Evolutionary conservation across 2,329 filamentous ascomycete genomes (phyloP).

Genomic region (Fusarium sp.): DNA sequence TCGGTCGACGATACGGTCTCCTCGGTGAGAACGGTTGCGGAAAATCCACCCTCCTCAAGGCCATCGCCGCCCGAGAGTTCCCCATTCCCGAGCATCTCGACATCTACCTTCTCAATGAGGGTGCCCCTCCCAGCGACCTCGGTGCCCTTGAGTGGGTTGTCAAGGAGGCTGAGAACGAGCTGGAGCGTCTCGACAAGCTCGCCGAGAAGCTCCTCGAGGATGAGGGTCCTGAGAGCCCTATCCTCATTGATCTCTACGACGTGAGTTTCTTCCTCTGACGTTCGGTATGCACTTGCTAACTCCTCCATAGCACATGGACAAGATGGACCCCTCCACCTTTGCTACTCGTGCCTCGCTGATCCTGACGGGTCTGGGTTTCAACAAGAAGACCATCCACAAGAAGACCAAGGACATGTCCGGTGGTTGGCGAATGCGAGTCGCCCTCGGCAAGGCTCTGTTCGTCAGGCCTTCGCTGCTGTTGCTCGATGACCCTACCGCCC

Average conservation of each 20-base stretch:
- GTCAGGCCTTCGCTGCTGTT: slow-evolving; percentile 96
- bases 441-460: slow-evolving; percentile 96
- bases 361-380: slow-evolving; percentile 98
- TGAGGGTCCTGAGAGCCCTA: slow-evolving; percentile 90
- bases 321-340: slow-evolving; percentile 99
- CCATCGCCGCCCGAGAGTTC: slow-evolving; percentile 93
- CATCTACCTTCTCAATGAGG: slow-evolving; percentile 98
- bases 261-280: slow-evolving; percentile 66
- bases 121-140: slow-evolving; percentile 88
- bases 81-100: slow-evolving; percentile 97
- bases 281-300: slow-evolving; percentile 33
- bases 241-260: slow-evolving; percentile 96
- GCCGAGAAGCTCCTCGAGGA: slow-evolving; percentile 93
- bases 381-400: slow-evolving; percentile 98
- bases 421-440: slow-evolving; percentile 99
- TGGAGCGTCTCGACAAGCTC: slow-evolving; percentile 89
- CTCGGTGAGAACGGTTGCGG: slow-evolving; percentile 99
- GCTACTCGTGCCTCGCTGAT: slow-evolving; percentile 96
- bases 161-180: slow-evolving; percentile 91
- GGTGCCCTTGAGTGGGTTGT: slow-evolving; percentile 99
- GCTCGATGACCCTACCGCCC: slow-evolving; percentile 97
- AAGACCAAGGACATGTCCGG: slow-evolving; percentile 99
- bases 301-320: slow-evolving; percentile 86
- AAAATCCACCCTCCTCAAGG: slow-evolving; percentile 97
- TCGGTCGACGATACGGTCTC: slow-evolving; percentile 92